A percentile compares a stretch with the other conserved stretches of the same genome.
These are phyloP conservation scores for Eimeria sp. DNA, from an alignment of 169 alveolate genomes.

Conservation along the genomic window DNA sequence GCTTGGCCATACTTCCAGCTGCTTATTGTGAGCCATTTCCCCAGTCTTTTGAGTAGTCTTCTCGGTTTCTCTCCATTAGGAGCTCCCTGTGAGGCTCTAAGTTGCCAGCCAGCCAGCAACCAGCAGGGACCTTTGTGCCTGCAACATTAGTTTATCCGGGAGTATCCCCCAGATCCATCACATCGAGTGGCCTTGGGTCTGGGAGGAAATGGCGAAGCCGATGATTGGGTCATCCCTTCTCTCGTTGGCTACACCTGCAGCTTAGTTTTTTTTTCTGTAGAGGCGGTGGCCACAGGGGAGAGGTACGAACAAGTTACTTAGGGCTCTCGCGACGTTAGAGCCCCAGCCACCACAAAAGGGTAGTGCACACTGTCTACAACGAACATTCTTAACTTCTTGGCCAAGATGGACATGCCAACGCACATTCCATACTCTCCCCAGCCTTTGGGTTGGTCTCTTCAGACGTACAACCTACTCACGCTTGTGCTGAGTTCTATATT, in stretches of 20 bases:
- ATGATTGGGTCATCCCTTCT: constrained; percentile 27
- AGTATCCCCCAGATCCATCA: constrained; percentile 8
- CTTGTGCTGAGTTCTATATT: constrained; percentile 68
- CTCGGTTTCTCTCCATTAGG: background rate
- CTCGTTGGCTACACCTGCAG: constrained; percentile 21
- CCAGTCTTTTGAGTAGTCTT: constrained; percentile 25
- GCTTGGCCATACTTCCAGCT: background rate
- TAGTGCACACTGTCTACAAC: background rate
- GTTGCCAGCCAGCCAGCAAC: background rate
- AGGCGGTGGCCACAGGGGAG: background rate
- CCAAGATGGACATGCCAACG: constrained; percentile 50
- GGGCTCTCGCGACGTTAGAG: background rate
- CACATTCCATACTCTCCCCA: constrained; percentile 43
- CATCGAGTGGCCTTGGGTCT: constrained; percentile 33
- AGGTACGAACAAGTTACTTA: background rate
- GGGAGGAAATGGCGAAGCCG: constrained; percentile 37
- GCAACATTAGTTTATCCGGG: background rate
- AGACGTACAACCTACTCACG: constrained; percentile 77
- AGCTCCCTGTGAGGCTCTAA: constrained; percentile 11
- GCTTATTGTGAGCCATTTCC: background rate
- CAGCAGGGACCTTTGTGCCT: constrained; percentile 12
- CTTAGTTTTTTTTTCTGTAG: background rate
- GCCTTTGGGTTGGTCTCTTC: constrained; percentile 77
- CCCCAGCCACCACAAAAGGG: background rate
- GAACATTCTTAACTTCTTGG: background rate